A percentile compares a stretch with the other conserved stretches of the same genome.
These are phyloP conservation scores for Colletotrichum tanaceti DNA, from an alignment of 2,329 filamentous ascomycete genomes.

Conservation along the genomic window DNA sequence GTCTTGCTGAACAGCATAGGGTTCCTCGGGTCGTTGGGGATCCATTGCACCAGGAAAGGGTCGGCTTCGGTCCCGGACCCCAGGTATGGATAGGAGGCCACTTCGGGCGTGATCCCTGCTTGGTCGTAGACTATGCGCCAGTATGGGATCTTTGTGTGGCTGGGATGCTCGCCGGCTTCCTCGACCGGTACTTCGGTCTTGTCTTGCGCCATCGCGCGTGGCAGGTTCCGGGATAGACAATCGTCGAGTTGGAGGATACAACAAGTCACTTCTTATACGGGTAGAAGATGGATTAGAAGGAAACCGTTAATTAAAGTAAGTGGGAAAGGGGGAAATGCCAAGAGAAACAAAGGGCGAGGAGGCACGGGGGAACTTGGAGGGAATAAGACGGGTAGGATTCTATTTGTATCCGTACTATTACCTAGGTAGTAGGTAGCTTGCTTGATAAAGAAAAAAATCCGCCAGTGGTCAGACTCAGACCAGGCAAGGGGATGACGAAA, in stretches of 20 bases:
- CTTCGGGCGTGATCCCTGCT: conserved; percentile 10
- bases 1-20: conserved; percentile 64
- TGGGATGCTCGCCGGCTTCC: conserved; percentile 1
- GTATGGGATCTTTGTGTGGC: conserved; percentile 1
- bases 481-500: background rate
- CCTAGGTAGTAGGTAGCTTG: too few relatives aligned
- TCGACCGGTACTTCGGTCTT: background rate
- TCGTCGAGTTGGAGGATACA: background rate
- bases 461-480: background rate
- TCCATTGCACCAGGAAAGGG: conserved; percentile 72
- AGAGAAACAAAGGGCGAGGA: background rate
- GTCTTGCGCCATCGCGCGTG: conserved; percentile 10
- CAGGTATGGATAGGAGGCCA: conserved; percentile 60
- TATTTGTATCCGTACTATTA: too few relatives aligned
- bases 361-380: too few relatives aligned
- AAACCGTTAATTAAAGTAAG: background rate
- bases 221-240: background rate
- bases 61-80: conserved; percentile 71
- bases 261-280: background rate
- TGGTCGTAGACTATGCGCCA: conserved; percentile 11
- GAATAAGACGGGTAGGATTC: background rate
- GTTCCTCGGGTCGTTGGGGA: conserved; percentile 71
- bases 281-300: background rate
- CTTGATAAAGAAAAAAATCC: too few relatives aligned
- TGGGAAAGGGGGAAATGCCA: background rate